These are phyloP conservation scores for Backusella westeae DNA, from an alignment of 192 early-diverging fungal species.

Conservation along the genomic window DNA sequence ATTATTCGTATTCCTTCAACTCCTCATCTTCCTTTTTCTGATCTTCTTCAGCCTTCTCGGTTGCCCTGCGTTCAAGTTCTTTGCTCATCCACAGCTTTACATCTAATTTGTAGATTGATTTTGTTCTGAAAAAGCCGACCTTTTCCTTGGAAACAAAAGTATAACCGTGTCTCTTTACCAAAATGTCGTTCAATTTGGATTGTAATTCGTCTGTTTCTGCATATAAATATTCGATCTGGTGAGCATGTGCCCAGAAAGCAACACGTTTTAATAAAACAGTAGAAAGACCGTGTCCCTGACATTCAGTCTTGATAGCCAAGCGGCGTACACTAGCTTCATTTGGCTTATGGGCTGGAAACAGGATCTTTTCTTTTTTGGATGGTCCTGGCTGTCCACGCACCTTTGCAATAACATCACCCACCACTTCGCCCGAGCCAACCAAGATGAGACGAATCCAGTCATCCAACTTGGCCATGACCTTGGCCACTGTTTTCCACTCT, in stretches of 20 bases:
- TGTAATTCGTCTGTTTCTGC: slow-evolving; percentile 39
- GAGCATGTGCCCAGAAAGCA: slow-evolving; percentile 32
- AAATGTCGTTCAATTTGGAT: slow-evolving; percentile 6
- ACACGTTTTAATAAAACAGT: slow-evolving; percentile 37
- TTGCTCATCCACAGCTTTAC: slow-evolving; percentile 36
- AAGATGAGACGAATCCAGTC: slow-evolving; percentile 21
- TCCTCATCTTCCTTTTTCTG: slow-evolving; percentile 26
- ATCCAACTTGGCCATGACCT: slow-evolving; percentile 19
- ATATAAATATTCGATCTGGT: slow-evolving; percentile 33
- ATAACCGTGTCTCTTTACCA: slow-evolving; percentile 33
- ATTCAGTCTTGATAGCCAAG: slow-evolving; percentile 35
- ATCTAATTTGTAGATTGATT: slow-evolving; percentile 31
- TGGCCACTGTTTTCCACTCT: slow-evolving; percentile 12
- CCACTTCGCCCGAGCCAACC: background rate
- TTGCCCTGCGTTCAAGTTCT: slow-evolving; percentile 3
- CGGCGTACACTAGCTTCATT: slow-evolving; percentile 37
- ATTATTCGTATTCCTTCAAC: slow-evolving; percentile 24
- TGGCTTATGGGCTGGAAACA: slow-evolving; percentile 22
- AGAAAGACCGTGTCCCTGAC: slow-evolving; percentile 37
- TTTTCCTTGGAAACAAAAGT: slow-evolving; percentile 18
- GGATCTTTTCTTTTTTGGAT: background rate
- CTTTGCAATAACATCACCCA: background rate
- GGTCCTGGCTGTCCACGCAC: background rate
- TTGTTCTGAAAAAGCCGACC: slow-evolving; percentile 15
- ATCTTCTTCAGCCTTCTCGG: slow-evolving; percentile 6